Base-by-base conservation (phyloP, 192 early-diverging fungal genomes). In the Umbelopsis vinacea region DNA sequence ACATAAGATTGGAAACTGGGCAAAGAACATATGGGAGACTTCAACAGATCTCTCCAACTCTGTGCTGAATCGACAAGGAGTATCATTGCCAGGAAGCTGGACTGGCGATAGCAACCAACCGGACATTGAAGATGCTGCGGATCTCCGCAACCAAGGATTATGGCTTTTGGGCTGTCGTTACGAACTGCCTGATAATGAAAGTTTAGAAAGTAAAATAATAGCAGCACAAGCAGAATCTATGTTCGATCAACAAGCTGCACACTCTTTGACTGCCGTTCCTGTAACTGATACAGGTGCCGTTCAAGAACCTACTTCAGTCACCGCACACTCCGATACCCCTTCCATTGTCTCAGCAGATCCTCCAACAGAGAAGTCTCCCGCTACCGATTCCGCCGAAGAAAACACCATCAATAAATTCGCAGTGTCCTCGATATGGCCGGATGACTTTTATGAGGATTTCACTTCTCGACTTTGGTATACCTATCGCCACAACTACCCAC, bases 381-480 rank as follows among this genome's bases (percentile, higher is more conserved):
- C 48, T 50, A 21, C 0, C 3, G 48, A n/a, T 10, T 50, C 47
- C 37, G 46, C 24, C 5, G 46, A 37, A 10, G 71, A 43, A 35
- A n/a, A 17, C 14, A 38, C 68, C 22, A 21, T 48, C 19, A 67
- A 52, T 38, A 46, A 66, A 46, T 69, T 50, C 57, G 45, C 67
- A 26, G 48, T 70, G 50, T 71, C 77, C 35, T 55, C 74, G 9
- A 15, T 79, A 14, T 79, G 77, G 77, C 77, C 77, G 10, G 69
- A 73, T 68, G 77, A 75, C 66, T 94, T 97, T 73, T 81, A 93
- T 17, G 78, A 76, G n/a, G 96, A 97, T 81, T 97, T 96, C 80
- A 82, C 83, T 17, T 85, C 86, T 24, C 85, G 92, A n/a, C 83
- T 93, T 22, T 98, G 97, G 96, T 90, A 94, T 76, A 98, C 96